phyloP scores from a whole-genome alignment of 2,329 filamentous ascomycete species.

The Arthrobotrys iridis region DNA sequence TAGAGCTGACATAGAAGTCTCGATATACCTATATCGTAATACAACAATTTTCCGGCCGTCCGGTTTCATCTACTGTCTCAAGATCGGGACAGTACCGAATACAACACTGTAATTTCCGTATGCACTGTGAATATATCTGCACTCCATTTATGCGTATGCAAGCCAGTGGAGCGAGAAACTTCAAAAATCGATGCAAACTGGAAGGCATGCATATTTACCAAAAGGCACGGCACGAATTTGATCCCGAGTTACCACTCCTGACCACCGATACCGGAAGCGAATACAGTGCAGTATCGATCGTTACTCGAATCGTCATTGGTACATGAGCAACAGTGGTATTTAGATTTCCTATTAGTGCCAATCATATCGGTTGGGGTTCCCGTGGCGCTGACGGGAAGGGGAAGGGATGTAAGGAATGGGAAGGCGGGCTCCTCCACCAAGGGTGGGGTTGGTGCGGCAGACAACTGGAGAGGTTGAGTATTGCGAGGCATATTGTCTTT shows the following conservation, averaged over 20 bases:
- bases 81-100: constrained; percentile 9
- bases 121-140: constrained; percentile 13
- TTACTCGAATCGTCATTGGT: constrained; percentile 6
- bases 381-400: constrained; percentile 36
- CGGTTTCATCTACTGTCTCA: background rate
- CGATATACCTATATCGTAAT: too few species aligned
- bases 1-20: background rate
- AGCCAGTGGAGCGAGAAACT: background rate
- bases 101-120: constrained; percentile 16
- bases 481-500: too few species aligned
- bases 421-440: constrained; percentile 27
- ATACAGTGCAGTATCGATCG: background rate
- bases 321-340: background rate
- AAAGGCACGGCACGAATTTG: background rate
- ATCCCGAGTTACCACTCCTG: background rate
- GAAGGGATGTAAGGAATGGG: constrained; percentile 24
- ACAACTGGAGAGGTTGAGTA: constrained; percentile 7
- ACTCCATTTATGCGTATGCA: constrained; percentile 15
- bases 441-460: constrained; percentile 13
- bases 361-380: constrained; percentile 17
- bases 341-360: constrained; percentile 15
- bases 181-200: background rate
- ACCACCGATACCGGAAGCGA: constrained; percentile 41
- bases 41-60: background rate
- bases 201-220: background rate